phyloP scores from a whole-genome alignment of 176 grass and related monocot genomes.

The Triticum monococcum region DNA sequence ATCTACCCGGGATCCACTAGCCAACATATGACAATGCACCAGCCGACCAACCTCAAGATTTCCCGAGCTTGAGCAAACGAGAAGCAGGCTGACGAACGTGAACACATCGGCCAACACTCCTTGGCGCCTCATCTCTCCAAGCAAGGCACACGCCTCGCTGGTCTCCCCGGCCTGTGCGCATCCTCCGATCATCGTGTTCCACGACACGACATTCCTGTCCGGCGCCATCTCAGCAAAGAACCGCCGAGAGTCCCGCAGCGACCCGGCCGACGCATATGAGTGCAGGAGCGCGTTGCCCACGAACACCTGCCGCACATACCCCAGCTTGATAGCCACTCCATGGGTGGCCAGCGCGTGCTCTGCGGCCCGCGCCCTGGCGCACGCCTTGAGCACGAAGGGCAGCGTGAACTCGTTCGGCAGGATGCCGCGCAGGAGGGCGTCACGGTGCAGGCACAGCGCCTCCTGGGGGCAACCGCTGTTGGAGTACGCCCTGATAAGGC shows the following conservation, averaged over 20 bases:
- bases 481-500: constrained; percentile 31
- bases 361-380: neutral
- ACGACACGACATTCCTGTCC: constrained; percentile 25
- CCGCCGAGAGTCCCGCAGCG: neutral
- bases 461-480: constrained; percentile 2
- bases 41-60: constrained; percentile 38
- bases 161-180: neutral
- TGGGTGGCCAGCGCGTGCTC: constrained; percentile 8
- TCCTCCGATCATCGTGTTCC: constrained; percentile 52
- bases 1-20: constrained; percentile 23
- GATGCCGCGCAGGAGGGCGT: constrained; percentile 13
- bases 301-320: constrained; percentile 28
- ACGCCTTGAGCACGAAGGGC: constrained; percentile 43
- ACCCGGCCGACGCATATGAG: neutral
- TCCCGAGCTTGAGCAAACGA: constrained; percentile 16
- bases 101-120: constrained; percentile 20
- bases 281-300: constrained; percentile 36
- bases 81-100: constrained; percentile 32
- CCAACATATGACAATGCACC: constrained; percentile 31
- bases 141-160: neutral
- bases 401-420: constrained; percentile 47
- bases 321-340: constrained; percentile 27
- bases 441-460: constrained; percentile 4
- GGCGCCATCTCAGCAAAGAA: constrained; percentile 43
- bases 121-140: constrained; percentile 26